Base-by-base conservation (phyloP, 73 alveolate species). In the Paramecium caudatum region DNA sequence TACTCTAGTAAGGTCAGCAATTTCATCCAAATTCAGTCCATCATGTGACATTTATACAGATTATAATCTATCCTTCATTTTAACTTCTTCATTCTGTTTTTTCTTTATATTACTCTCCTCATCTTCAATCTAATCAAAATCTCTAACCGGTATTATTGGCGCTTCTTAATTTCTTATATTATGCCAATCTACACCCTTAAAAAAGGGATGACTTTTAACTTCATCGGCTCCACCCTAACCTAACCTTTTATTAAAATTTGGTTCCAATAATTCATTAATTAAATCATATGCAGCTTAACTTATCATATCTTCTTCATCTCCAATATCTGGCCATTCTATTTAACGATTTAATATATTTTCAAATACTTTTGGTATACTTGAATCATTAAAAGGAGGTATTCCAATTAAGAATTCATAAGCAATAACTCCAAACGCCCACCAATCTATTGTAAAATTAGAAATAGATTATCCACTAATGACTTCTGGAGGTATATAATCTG, bases 351-450 rank as follows among this genome's bases (percentile, higher is more conserved):
- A 61, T 46, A 85, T 80, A 61, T 82, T 68, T 68, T 81, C 36
- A 78, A 92, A 85, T 69, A 90, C 49, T 48, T 82, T 78, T n/a
- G 91, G 82, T 13, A 62, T 68, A 49, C 87, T 83, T 25, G 78
- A 69, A 45, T 65, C 61, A 43, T 91, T 87, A 62, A 91, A 94
- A 45, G 97, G 97, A 62, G 91, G 95, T 90, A 91, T 91, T 5
- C 97, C 97, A 61, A 91, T 80, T 69, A 94, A 45, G 82, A 94
- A 82, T 82, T 94, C 97, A 91, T 90, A 94, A 21, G 91, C 81
- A 33, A 94, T 93, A 46, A 94, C 93, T 19, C 97, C 97, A 84
- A 94, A 91, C 33, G 95, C 82, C 94, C 94, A 94, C 96, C 96
- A 94, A 81, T 94, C 97, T 23, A 86, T 86, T 12, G 93, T 37